Evolutionary conservation across 495 filamentous ascomycete genomes (phyloP).

Genomic region (Patellaria atrata): DNA sequence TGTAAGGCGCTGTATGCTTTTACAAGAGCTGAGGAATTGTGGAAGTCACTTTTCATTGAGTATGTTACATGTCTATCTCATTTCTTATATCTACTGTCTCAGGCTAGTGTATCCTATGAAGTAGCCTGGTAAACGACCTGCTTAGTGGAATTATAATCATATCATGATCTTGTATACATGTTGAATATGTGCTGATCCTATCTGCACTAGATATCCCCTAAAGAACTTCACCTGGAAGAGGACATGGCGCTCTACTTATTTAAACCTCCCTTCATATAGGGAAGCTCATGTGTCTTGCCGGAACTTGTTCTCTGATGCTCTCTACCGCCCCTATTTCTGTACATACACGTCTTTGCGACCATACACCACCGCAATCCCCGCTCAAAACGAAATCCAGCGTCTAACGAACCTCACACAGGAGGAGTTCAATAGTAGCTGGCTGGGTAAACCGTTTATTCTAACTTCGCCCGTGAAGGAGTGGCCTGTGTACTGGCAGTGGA

Average conservation of each 20-base stretch:
- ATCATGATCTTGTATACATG: too few relatives aligned
- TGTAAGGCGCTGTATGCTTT: slow-evolving; percentile 87
- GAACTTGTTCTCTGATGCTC: slow-evolving; percentile 76
- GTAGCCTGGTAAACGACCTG: too few relatives aligned
- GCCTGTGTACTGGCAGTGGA: slow-evolving; percentile 69
- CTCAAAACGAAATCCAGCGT: slow-evolving; percentile 54
- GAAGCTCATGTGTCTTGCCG: slow-evolving; percentile 48
- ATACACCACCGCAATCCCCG: slow-evolving; percentile 57
- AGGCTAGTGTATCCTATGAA: too few relatives aligned
- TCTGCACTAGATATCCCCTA: slow-evolving; percentile 17
- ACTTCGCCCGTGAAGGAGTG: slow-evolving; percentile 72
- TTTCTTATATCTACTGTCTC: slow-evolving; percentile 4
- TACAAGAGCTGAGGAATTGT: slow-evolving; percentile 71
- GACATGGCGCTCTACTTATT: slow-evolving; percentile 72
- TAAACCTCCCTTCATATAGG: slow-evolving; percentile 41
- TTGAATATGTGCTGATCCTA: background rate
- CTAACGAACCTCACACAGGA: slow-evolving; percentile 51
- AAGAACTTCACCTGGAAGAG: slow-evolving; percentile 59
- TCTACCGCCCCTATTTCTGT: slow-evolving; percentile 87
- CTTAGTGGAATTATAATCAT: too few relatives aligned
- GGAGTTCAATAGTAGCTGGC: slow-evolving; percentile 66
- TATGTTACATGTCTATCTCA: slow-evolving; percentile 38
- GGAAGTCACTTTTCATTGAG: slow-evolving; percentile 77
- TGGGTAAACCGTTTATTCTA: slow-evolving; percentile 72
- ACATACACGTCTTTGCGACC: slow-evolving; percentile 53